These are phyloP conservation scores for Plantago major DNA, from an alignment of 257 asterid genomes.

Conservation along the genomic window DNA sequence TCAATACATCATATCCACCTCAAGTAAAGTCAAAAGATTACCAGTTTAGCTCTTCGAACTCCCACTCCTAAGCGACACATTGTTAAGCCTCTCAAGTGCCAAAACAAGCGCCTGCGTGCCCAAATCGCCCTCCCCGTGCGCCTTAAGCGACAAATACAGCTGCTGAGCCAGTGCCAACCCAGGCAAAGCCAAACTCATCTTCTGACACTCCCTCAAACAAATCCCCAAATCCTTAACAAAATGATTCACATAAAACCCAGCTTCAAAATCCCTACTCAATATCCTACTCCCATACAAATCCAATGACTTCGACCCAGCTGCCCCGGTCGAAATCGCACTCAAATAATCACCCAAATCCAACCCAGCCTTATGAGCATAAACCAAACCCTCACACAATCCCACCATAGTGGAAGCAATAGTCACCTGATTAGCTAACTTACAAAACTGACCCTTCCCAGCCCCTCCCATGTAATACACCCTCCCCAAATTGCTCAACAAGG, in stretches of 20 bases:
- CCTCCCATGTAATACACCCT: slow-evolving; percentile 83
- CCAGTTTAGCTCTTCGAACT: slow-evolving; percentile 19
- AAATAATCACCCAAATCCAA: slow-evolving; percentile 46
- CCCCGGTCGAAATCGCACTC: slow-evolving; percentile 74
- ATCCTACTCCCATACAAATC: slow-evolving; percentile 79
- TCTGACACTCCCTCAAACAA: slow-evolving; percentile 86
- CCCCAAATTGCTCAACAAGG: slow-evolving; percentile 55
- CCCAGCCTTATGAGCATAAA: slow-evolving; percentile 78
- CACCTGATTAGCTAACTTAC: slow-evolving; percentile 77
- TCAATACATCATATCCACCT: neutral
- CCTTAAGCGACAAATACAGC: slow-evolving; percentile 77
- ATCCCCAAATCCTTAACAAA: slow-evolving; percentile 96
- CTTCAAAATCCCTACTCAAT: slow-evolving; percentile 66
- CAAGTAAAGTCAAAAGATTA: slow-evolving; percentile 11
- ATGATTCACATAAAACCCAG: slow-evolving; percentile 91
- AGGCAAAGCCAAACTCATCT: slow-evolving; percentile 81
- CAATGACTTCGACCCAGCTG: slow-evolving; percentile 87
- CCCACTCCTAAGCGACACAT: slow-evolving; percentile 34
- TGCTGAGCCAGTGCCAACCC: slow-evolving; percentile 92
- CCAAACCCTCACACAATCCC: slow-evolving; percentile 80
- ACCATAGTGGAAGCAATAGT: slow-evolving; percentile 78
- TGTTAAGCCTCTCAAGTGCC: slow-evolving; percentile 82
- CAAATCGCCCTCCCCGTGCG: slow-evolving; percentile 81
- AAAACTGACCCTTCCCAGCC: slow-evolving; percentile 87
- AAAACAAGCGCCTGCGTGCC: slow-evolving; percentile 87